These are phyloP conservation scores for Thuidium tamariscinum DNA, from an alignment of 225 moss, liverwort and hornwort species.

Conservation along the genomic window DNA sequence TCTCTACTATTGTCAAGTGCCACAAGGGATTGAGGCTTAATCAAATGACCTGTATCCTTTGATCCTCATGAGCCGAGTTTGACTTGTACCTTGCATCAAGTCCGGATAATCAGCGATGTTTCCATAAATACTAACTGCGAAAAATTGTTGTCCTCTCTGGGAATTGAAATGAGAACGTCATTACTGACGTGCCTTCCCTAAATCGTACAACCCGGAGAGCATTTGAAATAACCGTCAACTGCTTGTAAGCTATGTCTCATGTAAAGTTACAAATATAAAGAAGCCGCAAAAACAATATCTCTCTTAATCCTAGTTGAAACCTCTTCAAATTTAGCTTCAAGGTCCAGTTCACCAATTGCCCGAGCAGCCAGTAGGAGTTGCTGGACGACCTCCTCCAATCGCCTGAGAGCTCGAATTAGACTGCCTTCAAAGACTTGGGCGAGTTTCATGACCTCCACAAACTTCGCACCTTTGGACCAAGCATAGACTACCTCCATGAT, in stretches of 20 bases:
- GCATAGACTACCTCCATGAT: constrained; percentile 83
- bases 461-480: constrained; percentile 83
- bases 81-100: background rate
- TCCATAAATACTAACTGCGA: background rate
- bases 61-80: background rate
- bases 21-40: too few species aligned
- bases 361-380: constrained; percentile 69
- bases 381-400: constrained; percentile 87
- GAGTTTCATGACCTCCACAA: constrained; percentile 77
- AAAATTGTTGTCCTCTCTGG: background rate
- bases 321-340: constrained; percentile 76
- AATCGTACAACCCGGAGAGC: background rate
- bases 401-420: constrained; percentile 76
- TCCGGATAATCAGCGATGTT: background rate
- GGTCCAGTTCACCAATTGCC: constrained; percentile 71
- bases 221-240: background rate
- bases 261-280: constrained; percentile 61
- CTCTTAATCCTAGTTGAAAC: constrained; percentile 70
- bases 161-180: background rate
- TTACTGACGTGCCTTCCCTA: background rate
- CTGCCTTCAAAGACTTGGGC: constrained; percentile 91
- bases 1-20: background rate
- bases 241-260: background rate
- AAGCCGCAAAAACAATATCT: constrained; percentile 94
- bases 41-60: too few species aligned